A percentile compares a stretch with the other conserved stretches of the same genome.
These are phyloP conservation scores for Vitis hybrid DNA, from an alignment of 177 flowering plant genomes.

Conservation along the genomic window DNA sequence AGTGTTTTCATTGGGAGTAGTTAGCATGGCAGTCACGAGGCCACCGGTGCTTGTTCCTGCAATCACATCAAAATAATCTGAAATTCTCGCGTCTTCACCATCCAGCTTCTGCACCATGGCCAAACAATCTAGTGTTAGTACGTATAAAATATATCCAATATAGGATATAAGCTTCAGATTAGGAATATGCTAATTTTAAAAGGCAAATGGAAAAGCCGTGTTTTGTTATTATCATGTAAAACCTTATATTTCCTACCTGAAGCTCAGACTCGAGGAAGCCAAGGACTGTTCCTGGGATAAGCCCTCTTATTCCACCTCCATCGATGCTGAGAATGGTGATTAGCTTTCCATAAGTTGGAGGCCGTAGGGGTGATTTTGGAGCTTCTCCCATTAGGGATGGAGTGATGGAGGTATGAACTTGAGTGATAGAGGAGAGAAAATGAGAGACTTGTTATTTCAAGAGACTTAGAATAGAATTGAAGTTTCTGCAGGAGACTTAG, in stretches of 20 bases:
- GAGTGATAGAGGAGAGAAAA: not conserved
- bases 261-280: slow-evolving; percentile 20
- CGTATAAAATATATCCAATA: no score
- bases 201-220: no score
- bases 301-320: slow-evolving; percentile 44
- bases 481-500: no score
- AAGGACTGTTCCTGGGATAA: slow-evolving; percentile 29
- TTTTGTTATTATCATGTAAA: not conserved
- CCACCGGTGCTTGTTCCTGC: no score
- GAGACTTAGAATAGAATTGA: no score
- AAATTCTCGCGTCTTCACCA: no score
- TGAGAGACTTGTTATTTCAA: not conserved
- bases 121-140: not conserved
- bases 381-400: slow-evolving; percentile 5
- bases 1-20: no score
- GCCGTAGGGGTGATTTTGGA: slow-evolving; percentile 12
- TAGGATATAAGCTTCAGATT: no score
- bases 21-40: no score
- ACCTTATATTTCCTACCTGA: slow-evolving; percentile 12
- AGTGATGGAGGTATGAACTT: no score
- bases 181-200: no score
- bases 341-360: slow-evolving; percentile 34
- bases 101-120: not conserved
- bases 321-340: slow-evolving; percentile 38
- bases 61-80: no score